Conservation (phyloP, 176 grass and related monocot genomes). For the Melocanna baccifera region DNA sequence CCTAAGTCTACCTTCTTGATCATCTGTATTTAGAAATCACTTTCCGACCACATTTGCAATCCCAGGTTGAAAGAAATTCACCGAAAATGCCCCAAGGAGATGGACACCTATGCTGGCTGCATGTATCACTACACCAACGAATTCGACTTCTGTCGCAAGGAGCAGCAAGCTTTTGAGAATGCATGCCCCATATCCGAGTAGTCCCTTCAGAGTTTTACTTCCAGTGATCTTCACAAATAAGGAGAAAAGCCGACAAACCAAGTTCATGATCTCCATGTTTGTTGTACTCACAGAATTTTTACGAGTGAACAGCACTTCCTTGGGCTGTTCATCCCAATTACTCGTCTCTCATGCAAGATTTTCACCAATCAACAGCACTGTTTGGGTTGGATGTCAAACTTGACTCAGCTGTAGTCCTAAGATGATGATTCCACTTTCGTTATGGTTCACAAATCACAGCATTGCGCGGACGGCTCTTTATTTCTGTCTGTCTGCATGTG, state of each 20-base stretch:
- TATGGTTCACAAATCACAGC: not conserved
- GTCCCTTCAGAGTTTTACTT: slow-evolving; percentile 12
- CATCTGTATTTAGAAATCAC: too few species aligned
- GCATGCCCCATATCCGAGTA: slow-evolving; percentile 70
- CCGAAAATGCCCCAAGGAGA: slow-evolving; percentile 71
- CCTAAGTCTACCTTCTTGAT: not conserved
- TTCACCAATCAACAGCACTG: slow-evolving; percentile 17
- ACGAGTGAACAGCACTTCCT: slow-evolving; percentile 35
- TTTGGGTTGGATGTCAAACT: slow-evolving; percentile 21
- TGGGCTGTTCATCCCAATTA: slow-evolving; percentile 26
- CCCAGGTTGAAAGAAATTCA: slow-evolving; percentile 83
- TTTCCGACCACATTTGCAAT: not conserved
- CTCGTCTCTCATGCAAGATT: not conserved
- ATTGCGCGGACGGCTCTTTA: not conserved
- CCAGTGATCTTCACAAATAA: slow-evolving; percentile 57
- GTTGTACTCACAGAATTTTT: slow-evolving; percentile 37
- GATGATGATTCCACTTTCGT: not conserved
- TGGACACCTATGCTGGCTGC: slow-evolving; percentile 83
- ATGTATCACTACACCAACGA: slow-evolving; percentile 98
- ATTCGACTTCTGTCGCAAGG: slow-evolving; percentile 84
- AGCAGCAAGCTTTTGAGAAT: slow-evolving; percentile 78
- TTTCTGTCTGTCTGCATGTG: not conserved
- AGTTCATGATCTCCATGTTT: slow-evolving; percentile 54
- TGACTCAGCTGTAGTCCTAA: slow-evolving; percentile 15
- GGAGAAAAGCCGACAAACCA: slow-evolving; percentile 51